phyloP scores from a whole-genome alignment of 441 rosid species.

The Adansonia rubrostipa region DNA sequence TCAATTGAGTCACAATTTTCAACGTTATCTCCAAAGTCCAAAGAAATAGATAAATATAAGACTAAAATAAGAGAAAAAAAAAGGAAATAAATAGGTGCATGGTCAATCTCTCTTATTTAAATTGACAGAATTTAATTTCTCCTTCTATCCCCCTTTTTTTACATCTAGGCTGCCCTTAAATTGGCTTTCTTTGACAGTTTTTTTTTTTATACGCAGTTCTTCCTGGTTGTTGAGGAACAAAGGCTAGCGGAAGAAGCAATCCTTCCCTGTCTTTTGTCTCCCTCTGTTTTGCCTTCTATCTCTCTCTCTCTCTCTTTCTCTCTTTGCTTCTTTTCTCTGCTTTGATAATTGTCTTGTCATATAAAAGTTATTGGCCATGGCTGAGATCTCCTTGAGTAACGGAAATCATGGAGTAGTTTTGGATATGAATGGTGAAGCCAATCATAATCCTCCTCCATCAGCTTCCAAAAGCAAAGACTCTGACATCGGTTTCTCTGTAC shows the following conservation, averaged over 20 bases:
- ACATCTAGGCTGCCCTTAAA: slow-evolving; percentile 34
- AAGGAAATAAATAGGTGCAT: not conserved
- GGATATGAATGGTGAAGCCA: slow-evolving; percentile 44
- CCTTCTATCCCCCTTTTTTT: slow-evolving; percentile 12
- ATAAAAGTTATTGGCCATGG: slow-evolving; percentile 45
- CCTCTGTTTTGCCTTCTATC: slow-evolving; percentile 21
- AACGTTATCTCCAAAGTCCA: slow-evolving; percentile 36
- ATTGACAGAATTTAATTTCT: slow-evolving; percentile 19
- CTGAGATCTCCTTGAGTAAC: slow-evolving; percentile 43
- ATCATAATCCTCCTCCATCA: slow-evolving; percentile 25
- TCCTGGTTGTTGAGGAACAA: not conserved
- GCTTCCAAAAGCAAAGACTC: slow-evolving; percentile 40
- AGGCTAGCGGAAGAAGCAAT: not conserved
- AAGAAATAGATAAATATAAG: not conserved
- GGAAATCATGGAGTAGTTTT: slow-evolving; percentile 48
- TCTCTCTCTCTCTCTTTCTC: not conserved
- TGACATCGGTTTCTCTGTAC: slow-evolving; percentile 49
- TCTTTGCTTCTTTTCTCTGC: slow-evolving; percentile 4
- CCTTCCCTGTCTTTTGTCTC: slow-evolving; percentile 1
- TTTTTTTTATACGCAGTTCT: not conserved
- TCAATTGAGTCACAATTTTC: slow-evolving; percentile 33
- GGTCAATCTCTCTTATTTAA: slow-evolving; percentile 4
- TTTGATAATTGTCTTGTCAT: slow-evolving; percentile 2
- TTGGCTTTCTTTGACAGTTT: not conserved
- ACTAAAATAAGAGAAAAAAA: not conserved